Base-by-base conservation (phyloP, 2,329 filamentous ascomycete species). In the Penicillium sp. region DNA sequence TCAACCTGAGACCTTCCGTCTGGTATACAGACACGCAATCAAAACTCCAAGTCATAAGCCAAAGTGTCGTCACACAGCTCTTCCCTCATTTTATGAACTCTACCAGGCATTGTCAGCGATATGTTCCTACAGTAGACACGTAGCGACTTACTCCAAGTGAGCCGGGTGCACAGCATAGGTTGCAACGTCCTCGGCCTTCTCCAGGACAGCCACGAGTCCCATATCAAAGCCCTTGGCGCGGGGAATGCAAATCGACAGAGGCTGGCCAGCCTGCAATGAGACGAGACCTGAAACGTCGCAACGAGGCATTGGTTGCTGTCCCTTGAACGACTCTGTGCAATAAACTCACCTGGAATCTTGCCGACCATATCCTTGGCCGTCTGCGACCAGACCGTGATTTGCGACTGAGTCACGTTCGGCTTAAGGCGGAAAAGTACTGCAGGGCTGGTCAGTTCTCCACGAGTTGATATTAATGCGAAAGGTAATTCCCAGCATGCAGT, bases 131-230 rank as follows among this genome's bases (percentile, higher is more conserved):
- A 3, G 3, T 27, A 9, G 6, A 16, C 14, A 24, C 16, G 20
- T 24, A 16, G 30, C 13, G 45, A 68, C 72, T 48, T 66, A 78
- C 75, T 72, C 69, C 51, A 73, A 52, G 64, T 79, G 76, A 25
- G 74, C 74, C 40, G 75, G 75, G 66, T 78, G 76, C 41, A 62
- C 61, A 3, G 72, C 74, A 66, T 78, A 79, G 9, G 64, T 67
- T 42, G 65, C 63, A 4, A 78, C 56, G 63, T 76, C 66, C 31
- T 74, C 73, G 3, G 69, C 54, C 38, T 71, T 73, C 54, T 78
- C 76, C 57, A 79, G 51, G 5, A 76, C 66, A 4, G 76, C 75
- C n/a, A 79, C 69, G 10, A 79, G 53, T 2, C 71, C 75, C 66
- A 76, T 69, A 60, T 78, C 63, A 50, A 72, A 79, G 1, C 76